Conservation (phyloP, 768 basidiomycete genomes). For the Russula brevipes region DNA sequence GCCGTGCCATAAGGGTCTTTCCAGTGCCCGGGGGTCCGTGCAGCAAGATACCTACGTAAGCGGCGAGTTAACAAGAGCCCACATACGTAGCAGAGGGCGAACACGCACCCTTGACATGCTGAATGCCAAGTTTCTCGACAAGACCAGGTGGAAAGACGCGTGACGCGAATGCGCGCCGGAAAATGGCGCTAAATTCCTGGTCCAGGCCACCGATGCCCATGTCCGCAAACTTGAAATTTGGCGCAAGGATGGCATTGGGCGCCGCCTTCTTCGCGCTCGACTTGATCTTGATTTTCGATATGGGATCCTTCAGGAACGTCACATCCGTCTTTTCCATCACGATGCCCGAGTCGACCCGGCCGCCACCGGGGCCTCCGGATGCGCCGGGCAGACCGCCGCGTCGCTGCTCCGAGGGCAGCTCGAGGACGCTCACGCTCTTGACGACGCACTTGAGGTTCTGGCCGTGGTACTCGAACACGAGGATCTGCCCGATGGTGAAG, state of each 20-base stretch:
- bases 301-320: slow-evolving; percentile 77
- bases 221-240: slow-evolving; percentile 99
- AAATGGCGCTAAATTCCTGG: slow-evolving; percentile 90
- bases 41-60: slow-evolving; percentile 71
- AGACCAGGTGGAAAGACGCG: slow-evolving; percentile 97
- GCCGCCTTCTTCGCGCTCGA: slow-evolving; percentile 89
- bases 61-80: background rate
- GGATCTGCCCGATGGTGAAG: slow-evolving; percentile 59
- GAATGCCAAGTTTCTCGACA: slow-evolving; percentile 95
- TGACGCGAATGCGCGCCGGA: slow-evolving; percentile 96
- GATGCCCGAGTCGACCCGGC: slow-evolving; percentile 51
- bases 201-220: slow-evolving; percentile 99
- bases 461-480: slow-evolving; percentile 87
- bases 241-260: slow-evolving; percentile 90
- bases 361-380: background rate
- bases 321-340: slow-evolving; percentile 91
- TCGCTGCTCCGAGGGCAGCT: slow-evolving; percentile 58
- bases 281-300: slow-evolving; percentile 83
- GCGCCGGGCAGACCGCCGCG: slow-evolving; percentile 33
- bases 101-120: slow-evolving; percentile 90
- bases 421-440: slow-evolving; percentile 53
- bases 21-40: slow-evolving; percentile 98
- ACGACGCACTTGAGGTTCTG: slow-evolving; percentile 72
- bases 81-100: background rate
- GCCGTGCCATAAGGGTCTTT: slow-evolving; percentile 95